Conservation (phyloP, 1,284 basidiomycete genomes). For the Leccinum fallax region DNA sequence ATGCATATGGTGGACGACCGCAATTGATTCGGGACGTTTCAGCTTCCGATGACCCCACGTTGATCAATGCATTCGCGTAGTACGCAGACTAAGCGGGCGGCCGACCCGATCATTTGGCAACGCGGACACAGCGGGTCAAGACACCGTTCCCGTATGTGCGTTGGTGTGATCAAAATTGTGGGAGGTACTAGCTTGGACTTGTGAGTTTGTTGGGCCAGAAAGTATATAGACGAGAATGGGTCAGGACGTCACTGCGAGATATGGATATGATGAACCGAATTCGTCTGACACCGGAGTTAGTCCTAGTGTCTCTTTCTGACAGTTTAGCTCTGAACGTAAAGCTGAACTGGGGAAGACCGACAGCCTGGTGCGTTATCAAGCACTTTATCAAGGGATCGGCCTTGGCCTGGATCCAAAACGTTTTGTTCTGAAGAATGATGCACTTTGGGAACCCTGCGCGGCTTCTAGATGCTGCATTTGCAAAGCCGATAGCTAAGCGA, state of each 20-base stretch:
- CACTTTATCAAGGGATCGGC: not conserved
- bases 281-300: not conserved
- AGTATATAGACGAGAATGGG: slow-evolving; percentile 4
- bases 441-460: not conserved
- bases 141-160: slow-evolving; percentile 11
- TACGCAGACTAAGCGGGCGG: not conserved
- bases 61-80: slow-evolving; percentile 12
- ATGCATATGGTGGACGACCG: not conserved
- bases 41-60: slow-evolving; percentile 6
- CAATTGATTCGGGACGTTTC: not conserved
- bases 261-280: not conserved
- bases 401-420: slow-evolving; percentile 7
- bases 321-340: not conserved
- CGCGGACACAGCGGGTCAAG: slow-evolving; percentile 5
- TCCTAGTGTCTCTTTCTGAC: not conserved
- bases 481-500: not conserved
- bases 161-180: slow-evolving; percentile 10
- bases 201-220: not conserved
- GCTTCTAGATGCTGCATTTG: not conserved
- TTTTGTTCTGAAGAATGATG: slow-evolving; percentile 3
- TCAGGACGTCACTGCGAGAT: slow-evolving; percentile 12
- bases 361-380: not conserved
- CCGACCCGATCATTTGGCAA: slow-evolving; percentile 14
- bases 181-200: not conserved
- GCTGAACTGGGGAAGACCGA: not conserved